phyloP scores from a whole-genome alignment of 2,329 filamentous ascomycete species.

The Blastomyces silverae region DNA sequence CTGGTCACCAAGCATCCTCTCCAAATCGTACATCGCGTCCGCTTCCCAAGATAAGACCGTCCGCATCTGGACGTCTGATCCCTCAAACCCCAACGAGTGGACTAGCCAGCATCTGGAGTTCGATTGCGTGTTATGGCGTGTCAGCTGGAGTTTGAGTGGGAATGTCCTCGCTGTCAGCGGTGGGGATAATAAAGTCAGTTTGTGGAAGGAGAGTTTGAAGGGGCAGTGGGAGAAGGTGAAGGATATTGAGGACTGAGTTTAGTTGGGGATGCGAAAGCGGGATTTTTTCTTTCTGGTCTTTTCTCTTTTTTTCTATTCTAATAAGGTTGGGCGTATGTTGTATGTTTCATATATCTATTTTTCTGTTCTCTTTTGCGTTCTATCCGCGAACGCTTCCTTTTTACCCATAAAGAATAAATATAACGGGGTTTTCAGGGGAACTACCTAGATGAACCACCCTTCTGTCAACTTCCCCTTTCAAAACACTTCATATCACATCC shows the following conservation, averaged over 20 bases:
- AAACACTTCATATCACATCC: neutral
- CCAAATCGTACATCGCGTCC: slow-evolving; percentile 93
- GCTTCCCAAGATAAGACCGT: slow-evolving; percentile 96
- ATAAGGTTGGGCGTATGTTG: slow-evolving; percentile 4
- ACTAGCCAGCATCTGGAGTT: slow-evolving; percentile 78
- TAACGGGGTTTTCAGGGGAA: neutral
- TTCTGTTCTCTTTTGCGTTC: neutral
- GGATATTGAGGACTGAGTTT: slow-evolving; percentile 74
- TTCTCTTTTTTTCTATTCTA: neutral
- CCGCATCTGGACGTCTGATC: slow-evolving; percentile 85
- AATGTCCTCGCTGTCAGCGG: slow-evolving; percentile 93
- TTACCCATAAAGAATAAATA: neutral
- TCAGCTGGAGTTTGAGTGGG: slow-evolving; percentile 95
- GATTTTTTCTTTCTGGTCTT: neutral
- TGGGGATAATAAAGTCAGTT: slow-evolving; percentile 89
- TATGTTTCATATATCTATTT: slow-evolving; percentile 12
- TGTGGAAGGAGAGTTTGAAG: slow-evolving; percentile 98
- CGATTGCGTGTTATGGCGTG: slow-evolving; percentile 85
- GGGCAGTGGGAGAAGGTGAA: slow-evolving; percentile 97
- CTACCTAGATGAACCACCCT: neutral
- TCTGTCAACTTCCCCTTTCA: neutral
- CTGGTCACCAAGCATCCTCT: slow-evolving; percentile 90
- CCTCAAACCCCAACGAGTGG: slow-evolving; percentile 65
- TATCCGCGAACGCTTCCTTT: neutral
- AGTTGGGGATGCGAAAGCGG: neutral